Conservation (phyloP, 352 stramenopile species). For the Plasmopara halstedii region DNA sequence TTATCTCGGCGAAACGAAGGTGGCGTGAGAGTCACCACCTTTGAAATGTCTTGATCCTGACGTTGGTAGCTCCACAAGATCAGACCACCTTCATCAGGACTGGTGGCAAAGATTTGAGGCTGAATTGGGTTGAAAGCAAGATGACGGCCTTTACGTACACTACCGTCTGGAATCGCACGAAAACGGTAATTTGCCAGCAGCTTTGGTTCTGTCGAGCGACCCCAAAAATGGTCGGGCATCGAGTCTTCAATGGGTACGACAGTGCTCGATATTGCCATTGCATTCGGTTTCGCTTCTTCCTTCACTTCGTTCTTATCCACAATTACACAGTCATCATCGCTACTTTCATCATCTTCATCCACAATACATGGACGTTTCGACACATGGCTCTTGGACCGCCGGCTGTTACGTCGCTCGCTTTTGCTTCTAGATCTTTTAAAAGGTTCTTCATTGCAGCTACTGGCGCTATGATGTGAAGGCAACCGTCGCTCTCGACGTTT, state of each 20-base stretch:
- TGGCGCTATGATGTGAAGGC: constrained; percentile 7
- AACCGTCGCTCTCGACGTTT: constrained; percentile 41
- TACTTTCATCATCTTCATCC: constrained; percentile 55
- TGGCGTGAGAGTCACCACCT: constrained; percentile 51
- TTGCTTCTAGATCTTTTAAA: constrained; percentile 18
- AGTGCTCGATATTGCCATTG: constrained; percentile 3
- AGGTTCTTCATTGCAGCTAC: constrained; percentile 4
- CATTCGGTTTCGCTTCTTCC: constrained; percentile 15
- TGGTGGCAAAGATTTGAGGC: constrained; percentile 65
- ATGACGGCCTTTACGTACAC: constrained; percentile 58
- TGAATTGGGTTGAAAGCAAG: constrained; percentile 71
- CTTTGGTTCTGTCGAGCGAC: constrained; percentile 47
- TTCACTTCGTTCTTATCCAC: constrained; percentile 41
- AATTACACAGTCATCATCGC: constrained; percentile 49
- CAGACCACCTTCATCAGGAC: constrained; percentile 68
- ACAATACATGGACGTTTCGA: constrained; percentile 57
- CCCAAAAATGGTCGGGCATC: constrained; percentile 73
- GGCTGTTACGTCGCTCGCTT: constrained; percentile 14
- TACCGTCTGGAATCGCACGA: constrained; percentile 50
- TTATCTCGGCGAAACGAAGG: constrained; percentile 55
- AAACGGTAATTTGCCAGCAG: constrained; percentile 62
- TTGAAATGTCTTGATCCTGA: constrained; percentile 47
- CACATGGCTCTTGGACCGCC: constrained; percentile 25
- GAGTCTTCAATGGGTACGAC: constrained; percentile 31
- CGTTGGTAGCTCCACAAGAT: constrained; percentile 75